These are phyloP conservation scores for Sporobolus alterniflorus DNA, from an alignment of 202 grass and related monocot genomes.

Conservation along the genomic window DNA sequence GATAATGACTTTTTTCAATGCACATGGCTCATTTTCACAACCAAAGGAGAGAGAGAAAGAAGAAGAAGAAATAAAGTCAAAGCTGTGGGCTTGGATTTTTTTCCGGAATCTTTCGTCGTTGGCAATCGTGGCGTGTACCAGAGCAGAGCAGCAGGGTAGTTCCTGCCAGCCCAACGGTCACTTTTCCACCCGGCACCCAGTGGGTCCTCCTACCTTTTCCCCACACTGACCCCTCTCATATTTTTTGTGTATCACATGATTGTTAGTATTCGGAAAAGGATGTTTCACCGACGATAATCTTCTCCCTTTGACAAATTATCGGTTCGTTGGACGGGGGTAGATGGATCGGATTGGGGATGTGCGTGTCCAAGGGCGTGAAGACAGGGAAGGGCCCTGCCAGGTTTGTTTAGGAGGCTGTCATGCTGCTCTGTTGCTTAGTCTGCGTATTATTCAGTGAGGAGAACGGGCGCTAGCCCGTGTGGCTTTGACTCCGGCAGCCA, in stretches of 20 bases:
- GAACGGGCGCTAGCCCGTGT: background rate
- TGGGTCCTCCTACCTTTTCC: background rate
- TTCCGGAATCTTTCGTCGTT: conserved; percentile 18
- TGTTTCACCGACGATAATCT: conserved; percentile 37
- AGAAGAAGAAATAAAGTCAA: conserved; percentile 28
- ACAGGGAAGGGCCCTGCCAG: background rate
- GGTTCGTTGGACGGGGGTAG: background rate
- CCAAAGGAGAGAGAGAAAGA: background rate
- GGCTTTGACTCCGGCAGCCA: no score
- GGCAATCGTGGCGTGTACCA: background rate
- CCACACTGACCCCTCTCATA: background rate
- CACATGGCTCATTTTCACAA: conserved; percentile 21
- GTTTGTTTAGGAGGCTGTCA: background rate
- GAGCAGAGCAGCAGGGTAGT: background rate
- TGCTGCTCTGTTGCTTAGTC: background rate
- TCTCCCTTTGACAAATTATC: conserved; percentile 3
- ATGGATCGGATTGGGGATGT: conserved; percentile 25
- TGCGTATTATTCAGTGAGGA: background rate
- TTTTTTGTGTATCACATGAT: conserved; percentile 9
- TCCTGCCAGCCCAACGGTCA: conserved; percentile 44
- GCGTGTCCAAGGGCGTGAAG: conserved; percentile 16
- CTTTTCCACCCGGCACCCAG: conserved; percentile 24
- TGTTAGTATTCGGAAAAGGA: conserved; percentile 37
- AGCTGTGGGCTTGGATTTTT: conserved; percentile 1
- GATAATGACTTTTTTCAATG: background rate